Percentiles rank a stretch among this genome's conserved stretches.
Evolutionary conservation across 192 early-diverging fungal species (phyloP).

Genomic region (Backusella westeae): DNA sequence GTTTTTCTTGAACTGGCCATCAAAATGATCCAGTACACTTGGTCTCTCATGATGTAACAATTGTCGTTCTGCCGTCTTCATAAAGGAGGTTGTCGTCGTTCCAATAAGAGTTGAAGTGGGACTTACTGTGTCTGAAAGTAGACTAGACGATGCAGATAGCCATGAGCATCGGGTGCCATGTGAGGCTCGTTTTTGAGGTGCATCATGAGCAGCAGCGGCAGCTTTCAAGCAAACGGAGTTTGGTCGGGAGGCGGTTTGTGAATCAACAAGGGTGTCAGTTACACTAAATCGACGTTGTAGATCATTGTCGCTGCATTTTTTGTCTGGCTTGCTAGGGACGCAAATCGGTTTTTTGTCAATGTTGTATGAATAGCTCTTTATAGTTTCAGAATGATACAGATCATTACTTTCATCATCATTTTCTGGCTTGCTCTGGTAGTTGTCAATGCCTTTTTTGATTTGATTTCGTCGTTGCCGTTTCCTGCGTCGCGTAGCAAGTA

Average conservation of each 20-base stretch:
- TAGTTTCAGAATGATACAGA: background rate
- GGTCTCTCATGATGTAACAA: constrained; percentile 4
- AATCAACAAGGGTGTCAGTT: background rate
- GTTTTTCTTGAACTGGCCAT: background rate
- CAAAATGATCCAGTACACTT: background rate
- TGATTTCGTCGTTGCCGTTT: background rate
- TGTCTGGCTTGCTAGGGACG: background rate
- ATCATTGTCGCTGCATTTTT: background rate
- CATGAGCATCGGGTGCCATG: background rate
- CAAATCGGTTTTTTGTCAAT: background rate
- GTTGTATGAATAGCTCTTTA: background rate
- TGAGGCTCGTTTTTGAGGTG: background rate
- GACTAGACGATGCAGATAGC: background rate
- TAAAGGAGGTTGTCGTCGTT: constrained; percentile 1
- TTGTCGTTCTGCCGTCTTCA: constrained; percentile 6
- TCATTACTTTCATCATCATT: background rate
- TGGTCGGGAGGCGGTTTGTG: background rate
- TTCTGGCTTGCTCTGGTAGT: background rate
- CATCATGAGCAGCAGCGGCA: background rate
- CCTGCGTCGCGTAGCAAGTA: background rate
- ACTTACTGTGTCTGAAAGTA: background rate
- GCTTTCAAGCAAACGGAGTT: constrained; percentile 1
- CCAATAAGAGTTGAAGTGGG: constrained; percentile 10
- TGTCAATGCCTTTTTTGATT: background rate
- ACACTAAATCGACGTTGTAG: constrained; percentile 6